These are phyloP conservation scores for Picochlorum sp. DNA, from an alignment of 139 green algal species.

Conservation along the genomic window DNA sequence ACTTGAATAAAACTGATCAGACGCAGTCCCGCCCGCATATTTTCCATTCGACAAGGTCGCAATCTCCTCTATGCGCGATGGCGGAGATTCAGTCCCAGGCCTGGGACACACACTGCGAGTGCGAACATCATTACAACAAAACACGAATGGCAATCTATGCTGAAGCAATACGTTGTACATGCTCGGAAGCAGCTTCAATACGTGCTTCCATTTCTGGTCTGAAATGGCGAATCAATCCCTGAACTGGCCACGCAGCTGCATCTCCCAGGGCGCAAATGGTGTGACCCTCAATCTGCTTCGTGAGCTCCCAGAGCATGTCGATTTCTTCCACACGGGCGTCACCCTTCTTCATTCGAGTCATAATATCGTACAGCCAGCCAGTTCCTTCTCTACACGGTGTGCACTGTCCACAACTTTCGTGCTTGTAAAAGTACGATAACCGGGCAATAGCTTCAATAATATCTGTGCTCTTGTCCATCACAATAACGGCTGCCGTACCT, in stretches of 20 bases:
- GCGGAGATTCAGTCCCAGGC: neutral
- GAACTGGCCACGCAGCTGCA: conserved; percentile 63
- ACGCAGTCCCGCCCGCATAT: too few species aligned
- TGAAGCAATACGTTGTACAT: conserved; percentile 34
- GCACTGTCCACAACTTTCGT: conserved; percentile 68
- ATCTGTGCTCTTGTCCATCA: conserved; percentile 69
- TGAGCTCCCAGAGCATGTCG: conserved; percentile 66
- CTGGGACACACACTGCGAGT: too few species aligned
- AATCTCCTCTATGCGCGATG: too few species aligned
- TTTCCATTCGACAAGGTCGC: too few species aligned
- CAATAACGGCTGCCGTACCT: conserved; percentile 65
- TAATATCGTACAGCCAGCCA: conserved; percentile 44
- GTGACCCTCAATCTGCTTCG: conserved; percentile 60
- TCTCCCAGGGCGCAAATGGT: conserved; percentile 68
- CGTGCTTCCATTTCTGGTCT: conserved; percentile 16
- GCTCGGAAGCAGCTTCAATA: conserved; percentile 36
- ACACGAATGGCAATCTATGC: conserved; percentile 24
- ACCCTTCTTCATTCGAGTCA: conserved; percentile 34
- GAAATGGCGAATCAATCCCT: conserved; percentile 33
- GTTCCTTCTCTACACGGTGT: conserved; percentile 66
- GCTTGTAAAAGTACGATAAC: conserved; percentile 69
- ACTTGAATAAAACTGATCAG: too few species aligned
- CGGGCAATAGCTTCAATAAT: conserved; percentile 56
- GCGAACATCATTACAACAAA: neutral
- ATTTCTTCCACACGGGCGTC: conserved; percentile 63